Evolutionary conservation across 768 basidiomycete genomes (phyloP), one percentile per base, ranked within the genome.

Genomic region (Amanita jacksonii): DNA sequence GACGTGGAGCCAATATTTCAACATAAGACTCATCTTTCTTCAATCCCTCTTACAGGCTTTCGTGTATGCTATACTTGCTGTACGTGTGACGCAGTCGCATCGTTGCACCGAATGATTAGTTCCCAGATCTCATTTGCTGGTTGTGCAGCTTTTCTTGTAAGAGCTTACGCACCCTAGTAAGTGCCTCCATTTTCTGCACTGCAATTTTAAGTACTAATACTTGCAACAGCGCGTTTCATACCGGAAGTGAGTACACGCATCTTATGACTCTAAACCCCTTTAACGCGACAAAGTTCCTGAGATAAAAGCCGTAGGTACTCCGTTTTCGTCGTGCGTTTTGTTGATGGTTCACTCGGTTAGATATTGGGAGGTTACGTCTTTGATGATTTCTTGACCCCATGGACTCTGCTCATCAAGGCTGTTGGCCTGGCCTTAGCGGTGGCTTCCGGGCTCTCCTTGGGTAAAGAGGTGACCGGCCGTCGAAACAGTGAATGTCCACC

Each of bases 321-420:
- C 25, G 19, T 51, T 25, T n/a, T 30, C 31, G 5, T 19, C 15
- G n/a, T 25, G 16, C 13, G 12, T 46, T 5, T 20, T 28, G 12
- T 13, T 27, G 20, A 20, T 9, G 20, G 16, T 13, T 27, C 10
- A 22, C 33, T 41, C 10, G 22, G 31, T 22, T 9, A 85, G 83
- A 85, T 88, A 49, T 67, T 90, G 13, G 78, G 79, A 19, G 87
- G 89, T 31, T 91, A 88, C 55, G 87, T 91, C 5, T 78, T 94
- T 33, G 85, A 90, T 53, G 76, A 81, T 1, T 91, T 89, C 60
- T 70, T 94, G n/a, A 77, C 84, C 7, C 76, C 79, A 1, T 88
- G 87, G 82, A 90, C 85, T 0, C 69, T 94, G 20, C 66, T 90
- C 38, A 88, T 88, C 53, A 94, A 94, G 58, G 76, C 81, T 0